A percentile compares a stretch with the other conserved stretches of the same genome.
Evolutionary conservation across 139 green algal genomes (phyloP).

Genomic region (Dunaliella sp.): DNA sequence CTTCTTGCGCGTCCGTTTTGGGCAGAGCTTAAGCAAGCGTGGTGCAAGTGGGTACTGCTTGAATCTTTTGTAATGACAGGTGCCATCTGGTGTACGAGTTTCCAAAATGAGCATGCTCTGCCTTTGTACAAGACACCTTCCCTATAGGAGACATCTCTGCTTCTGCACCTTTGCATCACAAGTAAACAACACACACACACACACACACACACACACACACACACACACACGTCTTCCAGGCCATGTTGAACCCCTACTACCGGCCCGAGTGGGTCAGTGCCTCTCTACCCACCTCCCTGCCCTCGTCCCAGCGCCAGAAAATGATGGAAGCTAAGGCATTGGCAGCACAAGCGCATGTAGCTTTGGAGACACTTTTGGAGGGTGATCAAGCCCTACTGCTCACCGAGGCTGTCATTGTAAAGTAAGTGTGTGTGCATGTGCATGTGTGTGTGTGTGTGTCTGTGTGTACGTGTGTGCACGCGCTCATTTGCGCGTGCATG

Average conservation of each 20-base stretch:
- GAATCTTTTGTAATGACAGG: too few relatives aligned
- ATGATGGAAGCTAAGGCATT: conserved; percentile 3
- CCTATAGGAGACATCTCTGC: too few relatives aligned
- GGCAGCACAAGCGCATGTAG: conserved; percentile 23
- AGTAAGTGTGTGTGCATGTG: conserved; percentile 26
- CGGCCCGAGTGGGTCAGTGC: conserved; percentile 48
- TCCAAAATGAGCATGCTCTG: too few relatives aligned
- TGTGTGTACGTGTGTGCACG: not conserved
- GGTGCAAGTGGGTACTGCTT: too few relatives aligned
- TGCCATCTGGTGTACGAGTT: too few relatives aligned
- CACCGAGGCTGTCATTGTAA: conserved; percentile 57
- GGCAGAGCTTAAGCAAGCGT: too few relatives aligned
- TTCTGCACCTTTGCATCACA: too few relatives aligned
- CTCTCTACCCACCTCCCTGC: conserved; percentile 4
- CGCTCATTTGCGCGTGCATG: too few relatives aligned
- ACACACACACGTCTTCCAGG: conserved; percentile 2
- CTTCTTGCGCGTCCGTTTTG: too few relatives aligned
- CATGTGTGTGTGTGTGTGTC: not conserved
- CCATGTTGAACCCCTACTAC: conserved; percentile 66
- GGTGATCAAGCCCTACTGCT: conserved; percentile 21
- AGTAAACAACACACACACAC: not conserved
- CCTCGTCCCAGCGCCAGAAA: not conserved
- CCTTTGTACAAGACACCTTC: too few relatives aligned
- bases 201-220: not conserved
- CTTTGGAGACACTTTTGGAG: conserved; percentile 35